A percentile compares a stretch with the other conserved stretches of the same genome.
Evolutionary conservation across 2,329 filamentous ascomycete genomes (phyloP).

Genomic region (Ophiostoma tasmaniense): DNA sequence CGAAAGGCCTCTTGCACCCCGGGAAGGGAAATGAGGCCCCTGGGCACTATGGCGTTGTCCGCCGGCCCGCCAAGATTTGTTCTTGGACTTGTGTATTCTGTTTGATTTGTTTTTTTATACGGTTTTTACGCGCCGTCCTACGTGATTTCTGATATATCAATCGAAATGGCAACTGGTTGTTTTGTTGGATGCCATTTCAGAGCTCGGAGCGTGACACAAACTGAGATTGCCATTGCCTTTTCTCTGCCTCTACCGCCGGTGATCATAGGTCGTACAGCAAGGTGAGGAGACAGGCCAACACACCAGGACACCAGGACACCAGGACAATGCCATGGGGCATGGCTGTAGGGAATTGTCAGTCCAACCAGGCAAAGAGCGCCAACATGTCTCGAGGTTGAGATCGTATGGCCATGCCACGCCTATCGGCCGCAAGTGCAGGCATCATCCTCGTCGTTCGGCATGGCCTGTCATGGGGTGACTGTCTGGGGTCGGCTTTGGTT

Average conservation of each 20-base stretch:
- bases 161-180: background rate
- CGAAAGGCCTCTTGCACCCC: background rate
- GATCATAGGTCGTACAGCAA: background rate
- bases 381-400: background rate
- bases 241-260: background rate
- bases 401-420: background rate
- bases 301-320: background rate
- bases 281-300: background rate
- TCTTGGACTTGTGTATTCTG: too few species aligned
- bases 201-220: background rate
- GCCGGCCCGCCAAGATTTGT: too few species aligned
- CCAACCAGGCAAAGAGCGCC: background rate
- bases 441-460: background rate
- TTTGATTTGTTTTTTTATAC: background rate
- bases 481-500: background rate
- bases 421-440: constrained; percentile 1
- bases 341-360: background rate
- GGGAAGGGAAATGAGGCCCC: too few species aligned
- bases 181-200: background rate
- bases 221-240: background rate
- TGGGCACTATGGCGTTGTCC: too few species aligned
- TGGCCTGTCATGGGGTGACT: background rate
- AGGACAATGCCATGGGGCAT: background rate
- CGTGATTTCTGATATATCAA: background rate
- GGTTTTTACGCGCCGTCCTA: background rate